phyloP scores from a whole-genome alignment of 495 filamentous ascomycete genomes.

The Copromyces sp. region DNA sequence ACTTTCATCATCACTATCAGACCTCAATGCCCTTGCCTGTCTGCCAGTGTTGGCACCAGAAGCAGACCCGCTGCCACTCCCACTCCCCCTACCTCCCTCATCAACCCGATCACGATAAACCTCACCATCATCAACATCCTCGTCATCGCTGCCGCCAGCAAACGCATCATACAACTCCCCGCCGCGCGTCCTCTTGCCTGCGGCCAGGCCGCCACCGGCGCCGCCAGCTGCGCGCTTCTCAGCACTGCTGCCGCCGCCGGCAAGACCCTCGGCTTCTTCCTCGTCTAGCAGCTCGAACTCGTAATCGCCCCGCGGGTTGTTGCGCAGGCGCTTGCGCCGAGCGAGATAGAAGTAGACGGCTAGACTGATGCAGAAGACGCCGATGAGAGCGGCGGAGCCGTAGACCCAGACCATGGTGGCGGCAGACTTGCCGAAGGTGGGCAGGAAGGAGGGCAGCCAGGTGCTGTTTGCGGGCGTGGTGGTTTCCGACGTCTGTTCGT shows the following conservation, averaged over 20 bases:
- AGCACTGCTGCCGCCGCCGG: constrained; percentile 17
- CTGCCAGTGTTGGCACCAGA: not conserved
- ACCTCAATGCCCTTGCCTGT: constrained; percentile 5
- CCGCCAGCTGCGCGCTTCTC: not conserved
- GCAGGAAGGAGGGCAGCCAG: constrained; percentile 78
- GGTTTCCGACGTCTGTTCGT: constrained; percentile 25
- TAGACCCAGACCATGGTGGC: constrained; percentile 94
- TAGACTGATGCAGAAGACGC: constrained; percentile 71
- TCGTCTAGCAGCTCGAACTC: constrained; percentile 90
- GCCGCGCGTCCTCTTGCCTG: constrained; percentile 45
- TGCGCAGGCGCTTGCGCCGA: constrained; percentile 62
- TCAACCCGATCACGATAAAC: constrained; percentile 10
- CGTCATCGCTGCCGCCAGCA: constrained; percentile 64
- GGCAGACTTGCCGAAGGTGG: constrained; percentile 88
- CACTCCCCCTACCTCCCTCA: not conserved
- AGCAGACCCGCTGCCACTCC: not conserved
- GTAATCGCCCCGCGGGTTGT: constrained; percentile 73
- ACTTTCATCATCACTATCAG: constrained; percentile 43
- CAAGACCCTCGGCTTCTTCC: constrained; percentile 56
- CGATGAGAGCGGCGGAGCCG: constrained; percentile 69
- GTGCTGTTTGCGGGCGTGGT: constrained; percentile 28
- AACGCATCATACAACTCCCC: constrained; percentile 93
- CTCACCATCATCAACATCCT: constrained; percentile 13
- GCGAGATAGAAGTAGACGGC: constrained; percentile 71
- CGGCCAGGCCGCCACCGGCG: constrained; percentile 1